Conservation (phyloP, 805 yeast genomes). For the Metschnikowia bowlesiae region DNA sequence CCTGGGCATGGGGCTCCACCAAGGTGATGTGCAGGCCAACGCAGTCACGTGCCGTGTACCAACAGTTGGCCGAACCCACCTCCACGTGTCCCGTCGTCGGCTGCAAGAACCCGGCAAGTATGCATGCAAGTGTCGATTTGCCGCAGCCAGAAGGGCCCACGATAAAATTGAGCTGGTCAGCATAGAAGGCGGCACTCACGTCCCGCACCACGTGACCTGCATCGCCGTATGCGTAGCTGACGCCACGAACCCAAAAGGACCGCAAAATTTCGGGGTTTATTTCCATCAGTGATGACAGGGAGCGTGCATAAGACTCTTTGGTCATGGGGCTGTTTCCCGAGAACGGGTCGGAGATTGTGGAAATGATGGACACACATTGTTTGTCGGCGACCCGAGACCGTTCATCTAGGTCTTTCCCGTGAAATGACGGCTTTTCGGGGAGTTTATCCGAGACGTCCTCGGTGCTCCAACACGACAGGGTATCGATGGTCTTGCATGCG, state of each 20-base stretch:
- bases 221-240: conserved; percentile 57
- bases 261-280: not conserved
- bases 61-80: conserved; percentile 51
- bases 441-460: not conserved
- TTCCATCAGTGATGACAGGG: not conserved
- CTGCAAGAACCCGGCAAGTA: conserved; percentile 58
- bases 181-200: conserved; percentile 43
- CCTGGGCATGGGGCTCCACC: conserved; percentile 65
- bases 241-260: conserved; percentile 22
- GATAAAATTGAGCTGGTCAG: conserved; percentile 52
- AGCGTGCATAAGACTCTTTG: not conserved
- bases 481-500: conserved; percentile 51
- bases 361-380: not conserved
- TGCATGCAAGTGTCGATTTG: conserved; percentile 71
- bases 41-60: conserved; percentile 45
- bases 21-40: conserved; percentile 60
- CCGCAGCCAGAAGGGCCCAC: conserved; percentile 93
- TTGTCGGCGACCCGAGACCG: not conserved
- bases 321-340: not conserved
- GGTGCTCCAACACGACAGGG: conserved; percentile 18
- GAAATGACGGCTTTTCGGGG: not conserved
- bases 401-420: not conserved
- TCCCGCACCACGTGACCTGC: conserved; percentile 44
- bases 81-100: conserved; percentile 50
- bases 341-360: conserved; percentile 1